Evolutionary conservation across 495 filamentous ascomycete species (phyloP), one percentile per base, ranked within the genome.

Genomic region (Penicillium simplicissimum): DNA sequence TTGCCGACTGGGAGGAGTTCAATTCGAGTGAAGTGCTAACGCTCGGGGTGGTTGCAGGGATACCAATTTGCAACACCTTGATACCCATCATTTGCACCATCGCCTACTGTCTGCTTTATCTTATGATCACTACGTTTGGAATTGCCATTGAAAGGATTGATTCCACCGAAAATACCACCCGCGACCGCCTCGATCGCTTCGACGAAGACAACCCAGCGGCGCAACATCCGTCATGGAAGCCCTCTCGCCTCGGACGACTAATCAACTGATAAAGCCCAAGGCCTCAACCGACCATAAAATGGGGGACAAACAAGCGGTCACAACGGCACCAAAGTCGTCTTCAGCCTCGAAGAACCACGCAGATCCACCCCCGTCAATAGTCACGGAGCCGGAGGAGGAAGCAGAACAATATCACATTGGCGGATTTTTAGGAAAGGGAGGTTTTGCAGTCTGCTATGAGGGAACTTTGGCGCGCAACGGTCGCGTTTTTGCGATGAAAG

Each of bases 381-480:
- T 97, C 25, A 73, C 78, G 57, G 92, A 97, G 70, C 92, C 91
- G 57, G 84, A 85, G 40, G 82, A 83, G 66, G 82, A 89, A 75
- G 87, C 89, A 54, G 87, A 91, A 60, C 81, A 85, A 54, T 98
- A 97, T 79, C 83, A 86, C 40, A 90, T 92, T 8, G 95, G 94
- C n/a, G 82, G 79, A 42, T 85, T 90, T 55, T 79, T 98, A 45
- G 95, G 95, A 0, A 97, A 95, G 76, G 95, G 95, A 47, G 95
- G 95, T 0, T 98, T 98, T 71, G 95, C 95, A 19, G 89, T 96
- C 31, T 97, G 95, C 73, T 95, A 89, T 62, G 80, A 89, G 48
- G 95, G 91, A 3, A 85, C 88, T 58, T 72, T 91, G 43, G 74
- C 82, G 23, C 83, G 85, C 8, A 85, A 84, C 48, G 84, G 80